Percentiles rank a stretch among this genome's conserved stretches.
phyloP scores from a whole-genome alignment of 345 rosid genomes.

The Linum trigynum region DNA sequence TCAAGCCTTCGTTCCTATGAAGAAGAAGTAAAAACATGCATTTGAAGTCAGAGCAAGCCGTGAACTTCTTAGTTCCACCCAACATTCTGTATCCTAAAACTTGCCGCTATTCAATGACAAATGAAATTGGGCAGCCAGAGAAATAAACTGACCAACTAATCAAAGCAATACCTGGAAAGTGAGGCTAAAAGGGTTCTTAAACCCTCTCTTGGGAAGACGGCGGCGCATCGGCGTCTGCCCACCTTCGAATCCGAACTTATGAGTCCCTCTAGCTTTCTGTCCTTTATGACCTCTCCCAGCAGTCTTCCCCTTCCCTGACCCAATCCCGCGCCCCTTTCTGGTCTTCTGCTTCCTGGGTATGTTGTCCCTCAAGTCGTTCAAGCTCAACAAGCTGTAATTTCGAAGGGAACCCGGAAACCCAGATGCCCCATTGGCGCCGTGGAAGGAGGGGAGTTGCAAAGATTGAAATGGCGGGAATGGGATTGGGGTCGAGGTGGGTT shows the following conservation, averaged over 20 bases:
- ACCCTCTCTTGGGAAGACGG: slow-evolving; percentile 83
- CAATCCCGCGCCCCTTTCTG: slow-evolving; percentile 95
- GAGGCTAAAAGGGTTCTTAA: slow-evolving; percentile 81
- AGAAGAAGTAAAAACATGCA: too few relatives aligned
- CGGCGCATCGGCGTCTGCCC: slow-evolving; percentile 95
- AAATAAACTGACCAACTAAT: background rate
- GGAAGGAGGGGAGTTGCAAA: slow-evolving; percentile 10
- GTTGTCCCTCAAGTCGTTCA: slow-evolving; percentile 79
- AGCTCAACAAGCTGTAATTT: slow-evolving; percentile 57
- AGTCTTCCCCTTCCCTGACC: slow-evolving; percentile 94
- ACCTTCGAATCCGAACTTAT: slow-evolving; percentile 91
- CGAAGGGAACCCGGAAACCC: slow-evolving; percentile 31
- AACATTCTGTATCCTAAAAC: too few relatives aligned
- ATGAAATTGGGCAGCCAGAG: background rate
- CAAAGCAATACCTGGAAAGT: slow-evolving; percentile 55
- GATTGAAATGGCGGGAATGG: slow-evolving; percentile 13
- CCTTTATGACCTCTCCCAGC: slow-evolving; percentile 98
- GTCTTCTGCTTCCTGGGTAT: slow-evolving; percentile 89
- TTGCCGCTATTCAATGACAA: too few relatives aligned
- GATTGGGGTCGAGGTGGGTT: slow-evolving; percentile 12
- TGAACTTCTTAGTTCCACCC: too few relatives aligned
- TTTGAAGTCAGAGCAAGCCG: too few relatives aligned
- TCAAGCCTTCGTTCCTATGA: too few relatives aligned
- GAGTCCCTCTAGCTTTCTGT: slow-evolving; percentile 77
- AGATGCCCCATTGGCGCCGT: slow-evolving; percentile 8